Percentiles rank a stretch among this genome's conserved stretches.
These are phyloP conservation scores for Coix lacrymajobi DNA, from an alignment of 176 grass and related monocot species.

Conservation along the genomic window DNA sequence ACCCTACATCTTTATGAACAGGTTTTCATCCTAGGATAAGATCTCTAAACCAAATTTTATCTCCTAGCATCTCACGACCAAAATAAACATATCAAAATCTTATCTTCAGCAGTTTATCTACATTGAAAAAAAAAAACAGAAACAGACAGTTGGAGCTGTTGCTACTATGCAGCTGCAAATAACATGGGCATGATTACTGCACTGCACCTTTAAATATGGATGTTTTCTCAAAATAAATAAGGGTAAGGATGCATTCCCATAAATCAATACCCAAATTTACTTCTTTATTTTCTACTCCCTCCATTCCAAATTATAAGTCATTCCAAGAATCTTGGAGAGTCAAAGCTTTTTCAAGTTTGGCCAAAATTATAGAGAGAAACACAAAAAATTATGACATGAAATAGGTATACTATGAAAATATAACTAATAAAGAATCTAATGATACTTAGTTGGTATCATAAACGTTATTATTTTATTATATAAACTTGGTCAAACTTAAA, in stretches of 20 bases:
- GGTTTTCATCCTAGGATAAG: background rate
- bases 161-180: background rate
- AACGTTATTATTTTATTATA: too few relatives aligned
- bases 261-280: background rate
- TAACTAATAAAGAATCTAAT: too few relatives aligned
- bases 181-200: background rate
- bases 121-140: background rate
- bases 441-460: too few relatives aligned
- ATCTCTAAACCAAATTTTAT: background rate
- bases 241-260: background rate
- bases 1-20: background rate
- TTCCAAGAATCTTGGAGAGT: too few relatives aligned
- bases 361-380: too few relatives aligned
- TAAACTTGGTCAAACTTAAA: too few relatives aligned
- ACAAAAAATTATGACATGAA: too few relatives aligned
- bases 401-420: too few relatives aligned
- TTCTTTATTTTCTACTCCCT: background rate
- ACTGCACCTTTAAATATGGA: background rate
- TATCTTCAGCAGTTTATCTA: background rate
- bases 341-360: too few relatives aligned
- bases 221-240: background rate
- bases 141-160: background rate
- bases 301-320: too few relatives aligned
- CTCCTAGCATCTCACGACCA: background rate
- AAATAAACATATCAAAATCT: background rate